These are phyloP conservation scores for Lycium ferocissimum DNA, from an alignment of 257 asterid species.

Conservation along the genomic window DNA sequence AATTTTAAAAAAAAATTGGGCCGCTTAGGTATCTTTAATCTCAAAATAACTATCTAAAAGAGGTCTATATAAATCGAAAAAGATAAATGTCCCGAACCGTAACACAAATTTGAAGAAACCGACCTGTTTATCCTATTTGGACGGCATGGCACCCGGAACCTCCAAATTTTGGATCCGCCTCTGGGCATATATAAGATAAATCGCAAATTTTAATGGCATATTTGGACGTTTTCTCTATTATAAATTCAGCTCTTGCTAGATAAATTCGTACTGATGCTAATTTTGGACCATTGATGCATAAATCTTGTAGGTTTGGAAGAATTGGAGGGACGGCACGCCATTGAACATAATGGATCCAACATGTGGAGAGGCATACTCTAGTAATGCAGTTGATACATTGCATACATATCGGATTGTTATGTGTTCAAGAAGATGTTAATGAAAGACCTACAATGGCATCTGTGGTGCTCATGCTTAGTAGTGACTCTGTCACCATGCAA, in stretches of 20 bases:
- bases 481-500: constrained; percentile 17
- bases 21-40: too few species aligned
- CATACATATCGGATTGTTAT: constrained; percentile 38
- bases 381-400: constrained; percentile 39
- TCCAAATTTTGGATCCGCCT: too few species aligned
- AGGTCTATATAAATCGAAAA: too few species aligned
- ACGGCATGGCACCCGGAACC: too few species aligned
- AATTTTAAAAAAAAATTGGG: too few species aligned
- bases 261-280: neutral
- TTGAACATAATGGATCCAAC: constrained; percentile 40
- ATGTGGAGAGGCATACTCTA: constrained; percentile 17
- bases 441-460: constrained; percentile 44
- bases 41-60: too few species aligned
- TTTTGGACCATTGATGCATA: neutral
- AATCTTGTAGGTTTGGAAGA: constrained; percentile 41
- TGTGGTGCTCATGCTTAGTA: constrained; percentile 38
- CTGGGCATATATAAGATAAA: too few species aligned
- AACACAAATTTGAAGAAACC: too few species aligned
- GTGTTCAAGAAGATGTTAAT: constrained; percentile 40
- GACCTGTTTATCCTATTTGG: too few species aligned
- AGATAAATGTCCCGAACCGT: too few species aligned
- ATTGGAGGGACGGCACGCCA: constrained; percentile 44
- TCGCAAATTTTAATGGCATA: too few species aligned
- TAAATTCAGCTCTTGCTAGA: neutral
- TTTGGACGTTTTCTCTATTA: too few species aligned